A percentile compares a stretch with the other conserved stretches of the same genome.
Evolutionary conservation across 1,139 yeast species (phyloP).

Genomic region (Nadsonia commutata): DNA sequence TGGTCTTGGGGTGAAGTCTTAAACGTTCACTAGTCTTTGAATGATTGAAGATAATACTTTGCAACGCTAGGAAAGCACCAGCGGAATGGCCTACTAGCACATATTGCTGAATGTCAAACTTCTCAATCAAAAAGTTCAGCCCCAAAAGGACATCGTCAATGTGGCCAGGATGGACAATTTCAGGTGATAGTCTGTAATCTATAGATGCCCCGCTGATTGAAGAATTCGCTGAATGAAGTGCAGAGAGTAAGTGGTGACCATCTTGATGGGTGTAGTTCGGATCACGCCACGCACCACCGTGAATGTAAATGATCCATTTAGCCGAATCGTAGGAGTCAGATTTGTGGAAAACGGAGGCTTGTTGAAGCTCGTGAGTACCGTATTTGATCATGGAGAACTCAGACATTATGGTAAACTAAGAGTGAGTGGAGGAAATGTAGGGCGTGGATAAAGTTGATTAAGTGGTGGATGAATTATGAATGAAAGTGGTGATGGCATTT

Average conservation of each 20-base stretch:
- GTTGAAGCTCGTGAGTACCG: background rate
- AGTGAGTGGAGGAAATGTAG: too few relatives aligned
- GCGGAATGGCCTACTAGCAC: conserved; percentile 64
- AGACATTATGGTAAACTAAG: background rate
- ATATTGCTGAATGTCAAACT: conserved; percentile 20
- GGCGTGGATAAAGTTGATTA: too few relatives aligned
- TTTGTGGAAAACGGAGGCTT: background rate
- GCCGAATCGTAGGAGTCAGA: background rate
- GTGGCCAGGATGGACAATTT: conserved; percentile 47
- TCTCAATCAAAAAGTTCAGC: conserved; percentile 20
- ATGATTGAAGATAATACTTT: conserved; percentile 25
- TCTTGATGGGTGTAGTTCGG: conserved; percentile 45
- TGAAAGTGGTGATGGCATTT: too few relatives aligned
- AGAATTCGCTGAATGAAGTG: conserved; percentile 9
- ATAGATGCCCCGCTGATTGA: conserved; percentile 27
- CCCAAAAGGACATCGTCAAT: conserved; percentile 40
- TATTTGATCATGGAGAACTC: background rate
- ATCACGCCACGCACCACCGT: conserved; percentile 89
- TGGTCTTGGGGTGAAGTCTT: conserved; percentile 9
- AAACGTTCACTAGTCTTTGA: conserved; percentile 3
- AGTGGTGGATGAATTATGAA: too few relatives aligned
- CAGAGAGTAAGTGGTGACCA: conserved; percentile 28
- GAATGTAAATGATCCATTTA: conserved; percentile 38
- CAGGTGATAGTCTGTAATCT: conserved; percentile 60
- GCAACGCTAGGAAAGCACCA: conserved; percentile 60